Evolutionary conservation across 192 early-diverging fungal genomes (phyloP), one percentile per base, ranked within the genome.

Genomic region (Entomortierella chlamydospora): DNA sequence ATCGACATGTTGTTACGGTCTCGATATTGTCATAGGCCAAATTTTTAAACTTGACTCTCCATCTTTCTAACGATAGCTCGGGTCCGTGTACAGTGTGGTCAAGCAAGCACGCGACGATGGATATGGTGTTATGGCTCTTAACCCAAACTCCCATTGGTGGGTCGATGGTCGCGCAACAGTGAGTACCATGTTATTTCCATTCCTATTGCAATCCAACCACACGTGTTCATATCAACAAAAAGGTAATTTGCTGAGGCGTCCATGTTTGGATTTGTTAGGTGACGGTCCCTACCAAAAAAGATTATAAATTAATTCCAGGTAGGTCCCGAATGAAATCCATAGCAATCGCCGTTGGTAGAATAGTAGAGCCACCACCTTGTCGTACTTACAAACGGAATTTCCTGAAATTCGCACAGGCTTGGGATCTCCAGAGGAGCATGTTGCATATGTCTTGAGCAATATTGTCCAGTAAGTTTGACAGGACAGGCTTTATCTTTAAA

Each of bases 101-200:
- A 51, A 54, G 22, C 37, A 31, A 33, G 74, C 74, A 23, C 66
- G 26, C 23, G 37, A 63, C 26, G 55, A 62, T 15, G 74, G 67
- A 4, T 78, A 58, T 28, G 74, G 74, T 8, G 41, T 78, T 29
- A 30, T 64, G 12, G 52, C 70, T 18, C 50, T 70, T 6, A 78
- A 78, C 37, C 74, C 74, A 30, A 78, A 78, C 34, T 54, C 61
- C 18, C 74, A 78, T 47, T 69, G 60, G 43, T 78, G 67, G 67
- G 61, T 70, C 2, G 55, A 78, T 51, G 61, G 61, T 10, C 43
- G 42, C 25, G 37, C 66, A 33, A 26, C 61, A 13, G 74, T 78
- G 49, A 20, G 43, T 13, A 49, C 3, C 17, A 12, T 12, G 15
- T 47, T 11, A 12, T 47, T 41, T 41, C 13, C 13, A 41, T 41